A percentile compares a stretch with the other conserved stretches of the same genome.
Evolutionary conservation across 2,329 filamentous ascomycete genomes (phyloP).

Genomic region (Aspergillus awamori): DNA sequence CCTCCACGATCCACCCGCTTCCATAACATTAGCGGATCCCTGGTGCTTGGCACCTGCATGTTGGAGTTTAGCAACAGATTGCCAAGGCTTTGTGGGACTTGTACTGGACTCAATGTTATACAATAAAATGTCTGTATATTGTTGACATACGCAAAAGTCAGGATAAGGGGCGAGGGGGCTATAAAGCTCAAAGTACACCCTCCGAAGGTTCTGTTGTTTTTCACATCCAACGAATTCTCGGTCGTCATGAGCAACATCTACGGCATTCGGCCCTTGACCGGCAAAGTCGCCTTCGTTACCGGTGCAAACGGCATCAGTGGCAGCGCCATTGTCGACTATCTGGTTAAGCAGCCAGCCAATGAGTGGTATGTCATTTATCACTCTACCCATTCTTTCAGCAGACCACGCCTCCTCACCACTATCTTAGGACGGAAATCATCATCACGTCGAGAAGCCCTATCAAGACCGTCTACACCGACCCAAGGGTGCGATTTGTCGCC

Average conservation of each 20-base stretch:
- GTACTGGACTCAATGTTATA: too few species aligned
- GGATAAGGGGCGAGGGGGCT: neutral
- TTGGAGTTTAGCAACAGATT: too few species aligned
- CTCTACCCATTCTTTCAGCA: neutral
- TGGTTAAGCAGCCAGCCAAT: neutral
- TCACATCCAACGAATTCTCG: neutral
- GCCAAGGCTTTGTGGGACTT: too few species aligned
- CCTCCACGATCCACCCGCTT: too few species aligned
- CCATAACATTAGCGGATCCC: too few species aligned
- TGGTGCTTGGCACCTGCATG: too few species aligned
- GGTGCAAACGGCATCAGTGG: neutral
- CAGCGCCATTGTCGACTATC: neutral
- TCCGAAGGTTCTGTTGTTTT: neutral
- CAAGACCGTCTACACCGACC: conserved; percentile 26
- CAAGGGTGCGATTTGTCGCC: conserved; percentile 29
- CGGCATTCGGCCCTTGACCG: neutral
- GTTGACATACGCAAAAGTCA: too few species aligned
- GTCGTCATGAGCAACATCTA: neutral
- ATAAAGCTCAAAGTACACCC: neutral
- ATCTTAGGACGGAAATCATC: conserved; percentile 25
- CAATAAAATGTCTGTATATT: too few species aligned
- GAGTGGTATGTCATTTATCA: neutral
- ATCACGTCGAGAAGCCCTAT: conserved; percentile 34
- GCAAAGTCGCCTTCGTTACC: neutral
- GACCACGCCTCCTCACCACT: neutral